These are phyloP conservation scores for Fusarium zealandicum DNA, from an alignment of 2,329 filamentous ascomycete species.

Conservation along the genomic window DNA sequence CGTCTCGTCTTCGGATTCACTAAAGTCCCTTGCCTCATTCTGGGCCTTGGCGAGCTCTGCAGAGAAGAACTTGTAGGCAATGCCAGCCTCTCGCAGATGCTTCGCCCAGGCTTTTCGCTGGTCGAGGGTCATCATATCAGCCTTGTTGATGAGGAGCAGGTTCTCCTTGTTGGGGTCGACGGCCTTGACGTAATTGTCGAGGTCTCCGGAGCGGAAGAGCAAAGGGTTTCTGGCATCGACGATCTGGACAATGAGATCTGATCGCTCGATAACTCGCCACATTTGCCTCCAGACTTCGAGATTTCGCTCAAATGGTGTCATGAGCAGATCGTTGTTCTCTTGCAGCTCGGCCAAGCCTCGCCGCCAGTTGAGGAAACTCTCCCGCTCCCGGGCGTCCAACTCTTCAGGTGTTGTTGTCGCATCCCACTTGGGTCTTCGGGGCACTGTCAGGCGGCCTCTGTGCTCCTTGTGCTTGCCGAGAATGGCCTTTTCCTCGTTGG, in stretches of 20 bases:
- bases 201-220: slow-evolving; percentile 90
- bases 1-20: slow-evolving; percentile 53
- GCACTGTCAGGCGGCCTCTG: slow-evolving; percentile 81
- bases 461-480: slow-evolving; percentile 85
- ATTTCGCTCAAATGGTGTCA: slow-evolving; percentile 98
- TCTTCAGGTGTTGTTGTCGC: slow-evolving; percentile 81
- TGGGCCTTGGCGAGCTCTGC: slow-evolving; percentile 88
- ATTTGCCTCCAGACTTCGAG: slow-evolving; percentile 97
- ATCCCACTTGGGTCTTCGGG: slow-evolving; percentile 89
- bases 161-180: slow-evolving; percentile 90
- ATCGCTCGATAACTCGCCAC: slow-evolving; percentile 97
- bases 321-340: slow-evolving; percentile 90
- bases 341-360: slow-evolving; percentile 90
- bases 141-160: slow-evolving; percentile 94
- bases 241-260: slow-evolving; percentile 95
- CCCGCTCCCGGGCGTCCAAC: slow-evolving; percentile 79
- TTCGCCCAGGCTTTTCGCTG: slow-evolving; percentile 87
- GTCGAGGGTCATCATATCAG: slow-evolving; percentile 94
- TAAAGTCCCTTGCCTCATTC: slow-evolving; percentile 74
- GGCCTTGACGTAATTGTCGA: slow-evolving; percentile 94
- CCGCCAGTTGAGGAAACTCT: slow-evolving; percentile 86
- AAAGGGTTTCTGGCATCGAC: slow-evolving; percentile 96
- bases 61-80: slow-evolving; percentile 96
- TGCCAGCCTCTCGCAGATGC: slow-evolving; percentile 80
- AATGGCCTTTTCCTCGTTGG: slow-evolving; percentile 79